phyloP scores from a whole-genome alignment of 83 land plant species.

The Picea abies region DNA sequence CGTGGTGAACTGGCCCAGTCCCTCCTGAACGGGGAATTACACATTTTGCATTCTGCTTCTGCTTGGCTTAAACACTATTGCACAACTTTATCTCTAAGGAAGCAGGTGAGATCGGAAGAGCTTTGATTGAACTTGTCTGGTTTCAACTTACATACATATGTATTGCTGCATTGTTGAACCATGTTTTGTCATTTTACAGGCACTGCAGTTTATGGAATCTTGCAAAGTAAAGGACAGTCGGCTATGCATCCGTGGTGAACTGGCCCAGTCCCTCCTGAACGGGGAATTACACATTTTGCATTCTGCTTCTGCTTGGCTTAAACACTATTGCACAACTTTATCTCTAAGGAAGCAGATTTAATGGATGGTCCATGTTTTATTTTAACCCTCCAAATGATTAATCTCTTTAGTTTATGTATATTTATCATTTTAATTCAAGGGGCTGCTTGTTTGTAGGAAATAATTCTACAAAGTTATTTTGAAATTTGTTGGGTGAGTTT shows the following conservation, averaged over 20 bases:
- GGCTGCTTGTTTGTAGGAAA: too few species aligned
- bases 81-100: constrained; percentile 5
- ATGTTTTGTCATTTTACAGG: constrained; percentile 2
- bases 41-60: constrained; percentile 15
- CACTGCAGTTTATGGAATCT: constrained; percentile 18
- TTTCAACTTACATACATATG: neutral
- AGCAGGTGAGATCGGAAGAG: too few species aligned
- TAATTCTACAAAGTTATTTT: too few species aligned
- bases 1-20: constrained; percentile 13
- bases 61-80: constrained; percentile 22
- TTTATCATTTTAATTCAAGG: too few species aligned
- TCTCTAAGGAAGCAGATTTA: neutral
- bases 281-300: constrained; percentile 16
- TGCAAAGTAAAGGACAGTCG: constrained; percentile 19
- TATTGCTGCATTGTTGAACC: neutral
- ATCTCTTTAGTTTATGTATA: too few species aligned
- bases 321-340: constrained; percentile 16
- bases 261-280: constrained; percentile 9
- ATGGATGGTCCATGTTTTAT: too few species aligned
- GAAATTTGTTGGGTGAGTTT: too few species aligned
- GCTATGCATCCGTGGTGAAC: constrained; percentile 8
- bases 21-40: constrained; percentile 16
- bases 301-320: constrained; percentile 21
- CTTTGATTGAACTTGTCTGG: neutral
- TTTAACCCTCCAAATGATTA: too few species aligned